Evolutionary conservation across 106 monocot genomes (phyloP).

Genomic region (Allium fistulosum): DNA sequence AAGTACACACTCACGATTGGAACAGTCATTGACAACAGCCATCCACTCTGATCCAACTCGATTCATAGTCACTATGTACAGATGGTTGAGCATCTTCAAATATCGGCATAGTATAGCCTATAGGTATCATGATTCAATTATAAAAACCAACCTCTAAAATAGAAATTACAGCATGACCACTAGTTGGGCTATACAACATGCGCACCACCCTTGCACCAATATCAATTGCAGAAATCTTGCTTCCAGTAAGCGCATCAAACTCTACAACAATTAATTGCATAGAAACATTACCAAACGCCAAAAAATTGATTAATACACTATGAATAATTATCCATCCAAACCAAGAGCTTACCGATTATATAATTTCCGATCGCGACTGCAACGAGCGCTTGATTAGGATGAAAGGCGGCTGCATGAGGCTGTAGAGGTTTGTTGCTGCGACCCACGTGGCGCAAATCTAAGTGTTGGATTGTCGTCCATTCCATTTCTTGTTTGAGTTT

Average conservation of each 20-base stretch:
- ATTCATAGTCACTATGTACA: no score
- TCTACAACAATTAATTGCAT: slow-evolving; percentile 30
- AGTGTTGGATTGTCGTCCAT: slow-evolving; percentile 82
- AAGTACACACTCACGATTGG: no score
- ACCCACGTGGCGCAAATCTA: slow-evolving; percentile 87
- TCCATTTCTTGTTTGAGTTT: slow-evolving; percentile 23
- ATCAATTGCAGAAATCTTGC: slow-evolving; percentile 82
- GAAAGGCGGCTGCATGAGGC: slow-evolving; percentile 87
- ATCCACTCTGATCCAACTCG: no score
- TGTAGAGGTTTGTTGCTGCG: slow-evolving; percentile 71
- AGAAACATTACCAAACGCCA: neutral
- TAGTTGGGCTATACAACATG: slow-evolving; percentile 81
- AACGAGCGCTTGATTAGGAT: slow-evolving; percentile 67
- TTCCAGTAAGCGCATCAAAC: slow-evolving; percentile 87
- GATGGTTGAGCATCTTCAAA: no score
- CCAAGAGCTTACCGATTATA: slow-evolving; percentile 46
- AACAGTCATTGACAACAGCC: no score
- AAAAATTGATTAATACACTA: neutral
- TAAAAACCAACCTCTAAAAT: slow-evolving; percentile 78
- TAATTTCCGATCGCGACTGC: slow-evolving; percentile 82
- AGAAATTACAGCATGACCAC: slow-evolving; percentile 66
- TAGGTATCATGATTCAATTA: no score
- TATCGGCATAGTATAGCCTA: no score
- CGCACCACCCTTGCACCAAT: slow-evolving; percentile 83
- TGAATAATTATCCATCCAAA: neutral